Percentiles rank a stretch among this genome's conserved stretches.
Conservation (phyloP, 106 monocot species). For the Allium sativum region DNA sequence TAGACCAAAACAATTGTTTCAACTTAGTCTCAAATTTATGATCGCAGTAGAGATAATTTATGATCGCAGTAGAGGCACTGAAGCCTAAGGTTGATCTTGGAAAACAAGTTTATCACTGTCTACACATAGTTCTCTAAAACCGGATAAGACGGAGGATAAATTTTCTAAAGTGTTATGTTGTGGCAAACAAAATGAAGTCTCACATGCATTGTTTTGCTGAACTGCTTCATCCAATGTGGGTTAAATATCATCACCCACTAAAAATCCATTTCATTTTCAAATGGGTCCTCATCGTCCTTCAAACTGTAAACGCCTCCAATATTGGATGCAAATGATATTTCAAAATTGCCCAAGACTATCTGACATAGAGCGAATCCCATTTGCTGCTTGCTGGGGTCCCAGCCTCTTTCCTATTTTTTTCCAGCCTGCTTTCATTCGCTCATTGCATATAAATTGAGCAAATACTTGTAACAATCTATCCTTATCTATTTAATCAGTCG, state of each 20-base stretch:
- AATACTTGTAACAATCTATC: too few species aligned
- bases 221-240: slow-evolving; percentile 6
- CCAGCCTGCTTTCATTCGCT: too few species aligned
- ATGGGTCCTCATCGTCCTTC: slow-evolving; percentile 15
- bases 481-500: too few species aligned
- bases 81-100: slow-evolving; percentile 29
- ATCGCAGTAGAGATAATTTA: too few species aligned
- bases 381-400: too few species aligned
- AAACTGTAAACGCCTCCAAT: slow-evolving; percentile 5
- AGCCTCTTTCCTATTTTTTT: too few species aligned
- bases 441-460: too few species aligned
- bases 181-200: slow-evolving; percentile 9
- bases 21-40: too few species aligned
- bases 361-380: too few species aligned
- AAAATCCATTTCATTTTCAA: slow-evolving; percentile 51
- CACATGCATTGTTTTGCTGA: slow-evolving; percentile 10
- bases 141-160: slow-evolving; percentile 18
- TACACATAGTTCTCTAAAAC: slow-evolving; percentile 29
- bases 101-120: slow-evolving; percentile 31
- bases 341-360: slow-evolving; percentile 31
- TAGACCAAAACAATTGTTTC: too few species aligned
- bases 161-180: slow-evolving; percentile 17
- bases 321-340: slow-evolving; percentile 21
- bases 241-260: slow-evolving; percentile 13
- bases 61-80: slow-evolving; percentile 17